phyloP scores from a whole-genome alignment of 108 stramenopile species.

The Pinguiococcus pyrenoidosus region DNA sequence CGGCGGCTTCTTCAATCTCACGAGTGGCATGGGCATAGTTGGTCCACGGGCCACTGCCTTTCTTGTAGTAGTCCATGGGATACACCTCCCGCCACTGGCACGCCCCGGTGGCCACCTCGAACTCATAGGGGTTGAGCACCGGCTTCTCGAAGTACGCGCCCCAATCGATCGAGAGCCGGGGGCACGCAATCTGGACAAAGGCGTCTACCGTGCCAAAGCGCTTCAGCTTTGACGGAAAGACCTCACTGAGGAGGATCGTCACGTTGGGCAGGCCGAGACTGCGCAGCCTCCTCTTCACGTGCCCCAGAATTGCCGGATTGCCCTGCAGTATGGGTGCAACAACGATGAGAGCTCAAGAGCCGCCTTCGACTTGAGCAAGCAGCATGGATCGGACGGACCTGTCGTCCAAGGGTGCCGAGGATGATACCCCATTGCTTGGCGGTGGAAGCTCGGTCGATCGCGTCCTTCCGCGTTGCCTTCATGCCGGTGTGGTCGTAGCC shows the following conservation, averaged over 20 bases:
- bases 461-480: constrained; percentile 33
- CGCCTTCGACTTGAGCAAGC: too few species aligned
- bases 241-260: constrained; percentile 72
- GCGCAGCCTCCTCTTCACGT: constrained; percentile 44
- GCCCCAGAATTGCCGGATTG: constrained; percentile 76
- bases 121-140: constrained; percentile 47
- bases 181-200: constrained; percentile 98
- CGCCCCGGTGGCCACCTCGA: constrained; percentile 28
- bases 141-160: constrained; percentile 57
- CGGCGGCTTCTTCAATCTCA: too few species aligned
- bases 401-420: constrained; percentile 88
- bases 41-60: constrained; percentile 76
- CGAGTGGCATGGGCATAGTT: too few species aligned
- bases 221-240: constrained; percentile 70
- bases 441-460: constrained; percentile 23
- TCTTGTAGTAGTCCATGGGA: constrained; percentile 93
- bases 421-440: constrained; percentile 69
- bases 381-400: too few species aligned
- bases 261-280: constrained; percentile 45
- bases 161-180: constrained; percentile 90
- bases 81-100: constrained; percentile 46
- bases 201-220: constrained; percentile 56
- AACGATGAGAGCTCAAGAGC: too few species aligned
- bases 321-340: too few species aligned
- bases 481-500: constrained; percentile 73